Conservation (phyloP, 164 flowering plant genomes). For the Aristolochia californica region DNA sequence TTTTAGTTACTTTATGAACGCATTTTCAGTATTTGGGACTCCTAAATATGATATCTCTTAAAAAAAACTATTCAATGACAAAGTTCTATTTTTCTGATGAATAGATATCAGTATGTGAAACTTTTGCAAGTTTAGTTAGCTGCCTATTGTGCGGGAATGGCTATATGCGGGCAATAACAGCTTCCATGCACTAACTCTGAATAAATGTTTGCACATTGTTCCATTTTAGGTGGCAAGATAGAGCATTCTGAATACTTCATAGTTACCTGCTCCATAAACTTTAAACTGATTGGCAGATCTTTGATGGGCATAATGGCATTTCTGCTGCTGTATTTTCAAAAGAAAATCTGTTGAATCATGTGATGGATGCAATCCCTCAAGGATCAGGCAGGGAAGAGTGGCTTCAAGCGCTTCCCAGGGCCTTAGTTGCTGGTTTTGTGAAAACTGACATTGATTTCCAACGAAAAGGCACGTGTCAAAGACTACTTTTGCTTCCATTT, state of each 20-base stretch:
- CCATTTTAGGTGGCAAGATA: background rate
- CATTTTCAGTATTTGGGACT: too few species aligned
- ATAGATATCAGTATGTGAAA: too few species aligned
- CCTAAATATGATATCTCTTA: too few species aligned
- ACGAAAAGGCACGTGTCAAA: slow-evolving; percentile 68
- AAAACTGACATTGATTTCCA: slow-evolving; percentile 96
- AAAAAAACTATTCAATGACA: too few species aligned
- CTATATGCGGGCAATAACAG: too few species aligned
- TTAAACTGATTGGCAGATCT: slow-evolving; percentile 46
- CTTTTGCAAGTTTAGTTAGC: too few species aligned
- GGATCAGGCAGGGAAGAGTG: slow-evolving; percentile 69
- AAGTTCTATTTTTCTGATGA: too few species aligned
- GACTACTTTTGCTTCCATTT: background rate
- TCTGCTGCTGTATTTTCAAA: slow-evolving; percentile 88
- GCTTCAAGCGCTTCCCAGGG: slow-evolving; percentile 94
- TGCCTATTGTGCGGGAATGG: too few species aligned
- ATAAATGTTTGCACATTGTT: background rate
- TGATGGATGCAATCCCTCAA: slow-evolving; percentile 86
- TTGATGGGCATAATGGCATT: slow-evolving; percentile 96
- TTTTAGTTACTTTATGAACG: too few species aligned
- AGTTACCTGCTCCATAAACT: slow-evolving; percentile 5
- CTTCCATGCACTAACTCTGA: too few species aligned
- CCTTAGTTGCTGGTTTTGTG: slow-evolving; percentile 92
- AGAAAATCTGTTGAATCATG: slow-evolving; percentile 70
- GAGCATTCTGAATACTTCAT: background rate